Percentiles rank a stretch among this genome's conserved stretches.
Evolutionary conservation across 305 asterid genomes (phyloP).

Genomic region (Caryopteris hybrid): DNA sequence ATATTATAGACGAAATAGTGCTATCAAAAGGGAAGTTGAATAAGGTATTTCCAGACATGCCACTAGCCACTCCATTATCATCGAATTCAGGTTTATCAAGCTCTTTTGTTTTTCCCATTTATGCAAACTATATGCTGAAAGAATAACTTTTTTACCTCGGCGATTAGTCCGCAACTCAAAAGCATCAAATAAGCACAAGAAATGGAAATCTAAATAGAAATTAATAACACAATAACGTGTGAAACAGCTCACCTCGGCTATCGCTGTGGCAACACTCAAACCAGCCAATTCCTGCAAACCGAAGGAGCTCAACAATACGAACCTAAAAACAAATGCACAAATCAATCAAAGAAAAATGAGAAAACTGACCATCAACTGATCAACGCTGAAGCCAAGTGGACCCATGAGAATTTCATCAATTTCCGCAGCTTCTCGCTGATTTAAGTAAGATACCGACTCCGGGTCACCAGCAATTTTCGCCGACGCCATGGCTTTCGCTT

Average conservation of each 20-base stretch:
- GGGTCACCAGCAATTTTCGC: constrained; percentile 44
- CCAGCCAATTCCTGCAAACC: constrained; percentile 98
- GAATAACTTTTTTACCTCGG: not conserved
- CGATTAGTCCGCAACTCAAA: not conserved
- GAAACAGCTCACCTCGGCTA: constrained; percentile 61
- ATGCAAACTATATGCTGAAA: not conserved
- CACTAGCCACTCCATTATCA: not conserved
- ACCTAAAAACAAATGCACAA: constrained; percentile 11
- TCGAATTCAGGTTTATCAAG: not conserved
- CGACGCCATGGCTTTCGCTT: constrained; percentile 54
- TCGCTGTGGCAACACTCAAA: constrained; percentile 89
- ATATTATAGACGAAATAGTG: not conserved
- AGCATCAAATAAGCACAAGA: not conserved
- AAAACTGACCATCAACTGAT: constrained; percentile 77
- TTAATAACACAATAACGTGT: not conserved
- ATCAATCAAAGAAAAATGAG: not conserved
- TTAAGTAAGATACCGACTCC: constrained; percentile 54
- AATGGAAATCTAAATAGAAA: not conserved
- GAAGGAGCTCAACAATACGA: constrained; percentile 7
- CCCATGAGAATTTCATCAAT: constrained; percentile 92
- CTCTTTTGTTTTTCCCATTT: not conserved
- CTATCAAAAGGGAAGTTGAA: not conserved
- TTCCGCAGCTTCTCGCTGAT: constrained; percentile 79
- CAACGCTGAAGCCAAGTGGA: constrained; percentile 89
- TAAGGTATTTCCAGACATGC: not conserved